Percentiles rank a stretch among this genome's conserved stretches.
phyloP scores from a whole-genome alignment of 768 basidiomycete genomes.

The Suillus bovinus region DNA sequence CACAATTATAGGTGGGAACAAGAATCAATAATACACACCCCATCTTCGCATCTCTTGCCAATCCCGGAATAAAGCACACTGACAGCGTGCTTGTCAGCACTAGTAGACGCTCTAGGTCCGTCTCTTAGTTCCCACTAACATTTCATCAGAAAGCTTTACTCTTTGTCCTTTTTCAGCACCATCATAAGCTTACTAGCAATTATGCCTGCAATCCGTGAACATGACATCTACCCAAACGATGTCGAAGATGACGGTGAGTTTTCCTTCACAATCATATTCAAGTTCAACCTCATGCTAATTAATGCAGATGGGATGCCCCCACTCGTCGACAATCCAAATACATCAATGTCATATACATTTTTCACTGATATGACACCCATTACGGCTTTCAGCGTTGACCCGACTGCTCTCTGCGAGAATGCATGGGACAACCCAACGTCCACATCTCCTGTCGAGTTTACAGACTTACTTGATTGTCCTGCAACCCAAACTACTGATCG shows the following conservation, averaged over 20 bases:
- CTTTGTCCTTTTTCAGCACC: neutral
- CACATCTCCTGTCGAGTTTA: constrained; percentile 21
- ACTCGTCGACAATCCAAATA: constrained; percentile 53
- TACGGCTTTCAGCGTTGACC: constrained; percentile 43
- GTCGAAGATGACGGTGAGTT: constrained; percentile 40
- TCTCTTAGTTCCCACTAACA: constrained; percentile 13
- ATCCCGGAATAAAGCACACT: constrained; percentile 38
- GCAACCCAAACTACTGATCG: constrained; percentile 37
- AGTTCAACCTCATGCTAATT: constrained; percentile 17
- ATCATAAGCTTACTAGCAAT: constrained; percentile 7
- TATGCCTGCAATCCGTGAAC: constrained; percentile 32
- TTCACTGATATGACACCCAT: constrained; percentile 58
- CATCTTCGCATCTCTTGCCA: constrained; percentile 33
- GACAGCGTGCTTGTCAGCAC: constrained; percentile 19
- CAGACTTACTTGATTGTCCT: constrained; percentile 21
- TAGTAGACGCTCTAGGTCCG: constrained; percentile 31
- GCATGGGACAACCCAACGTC: constrained; percentile 29
- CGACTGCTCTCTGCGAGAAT: constrained; percentile 34
- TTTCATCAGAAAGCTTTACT: neutral
- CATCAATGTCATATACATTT: constrained; percentile 62
- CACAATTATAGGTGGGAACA: constrained; percentile 28
- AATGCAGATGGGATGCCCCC: constrained; percentile 48
- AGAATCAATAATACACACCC: constrained; percentile 25
- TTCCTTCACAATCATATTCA: neutral
- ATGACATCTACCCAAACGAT: constrained; percentile 25